Percentiles rank a stretch among this genome's conserved stretches.
Evolutionary conservation across 2,329 filamentous ascomycete genomes (phyloP).

Genomic region (Rhexocercosporidium sp.): DNA sequence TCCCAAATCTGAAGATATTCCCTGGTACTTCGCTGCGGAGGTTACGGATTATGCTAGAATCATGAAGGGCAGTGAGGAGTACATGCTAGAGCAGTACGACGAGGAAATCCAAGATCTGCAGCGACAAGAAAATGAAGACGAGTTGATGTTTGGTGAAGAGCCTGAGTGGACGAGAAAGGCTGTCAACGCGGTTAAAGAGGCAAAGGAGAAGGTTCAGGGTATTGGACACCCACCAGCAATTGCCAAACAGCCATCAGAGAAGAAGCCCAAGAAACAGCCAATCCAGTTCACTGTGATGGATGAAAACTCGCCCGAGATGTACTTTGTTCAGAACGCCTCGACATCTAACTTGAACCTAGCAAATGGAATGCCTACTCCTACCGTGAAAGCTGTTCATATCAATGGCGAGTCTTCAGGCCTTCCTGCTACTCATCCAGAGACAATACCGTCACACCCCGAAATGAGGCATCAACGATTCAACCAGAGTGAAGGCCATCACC

Average conservation of each 20-base stretch:
- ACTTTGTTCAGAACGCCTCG: slow-evolving; percentile 52
- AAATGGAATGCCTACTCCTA: slow-evolving; percentile 21
- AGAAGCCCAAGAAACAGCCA: slow-evolving; percentile 52
- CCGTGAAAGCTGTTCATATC: neutral
- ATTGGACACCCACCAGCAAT: slow-evolving; percentile 68
- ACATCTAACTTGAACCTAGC: slow-evolving; percentile 50
- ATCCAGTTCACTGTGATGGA: slow-evolving; percentile 54
- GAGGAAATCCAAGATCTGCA: slow-evolving; percentile 76
- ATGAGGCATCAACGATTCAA: slow-evolving; percentile 16
- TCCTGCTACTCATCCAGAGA: neutral
- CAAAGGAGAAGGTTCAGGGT: slow-evolving; percentile 75
- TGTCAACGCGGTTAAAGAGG: slow-evolving; percentile 72
- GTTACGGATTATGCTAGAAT: slow-evolving; percentile 93
- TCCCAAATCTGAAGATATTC: slow-evolving; percentile 75
- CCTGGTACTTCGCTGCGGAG: slow-evolving; percentile 94
- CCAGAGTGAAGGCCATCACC: slow-evolving; percentile 34
- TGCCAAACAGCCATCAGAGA: slow-evolving; percentile 54
- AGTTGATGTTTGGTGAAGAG: slow-evolving; percentile 89
- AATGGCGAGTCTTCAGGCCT: neutral
- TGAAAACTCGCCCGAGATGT: slow-evolving; percentile 56
- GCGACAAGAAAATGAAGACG: slow-evolving; percentile 84
- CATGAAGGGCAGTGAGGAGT: slow-evolving; percentile 91
- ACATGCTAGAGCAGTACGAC: slow-evolving; percentile 83
- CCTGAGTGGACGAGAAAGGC: slow-evolving; percentile 92
- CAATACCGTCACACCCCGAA: slow-evolving; percentile 12